These are phyloP conservation scores for Flaveria robusta DNA, from an alignment of 129 eudicot species.

Conservation along the genomic window DNA sequence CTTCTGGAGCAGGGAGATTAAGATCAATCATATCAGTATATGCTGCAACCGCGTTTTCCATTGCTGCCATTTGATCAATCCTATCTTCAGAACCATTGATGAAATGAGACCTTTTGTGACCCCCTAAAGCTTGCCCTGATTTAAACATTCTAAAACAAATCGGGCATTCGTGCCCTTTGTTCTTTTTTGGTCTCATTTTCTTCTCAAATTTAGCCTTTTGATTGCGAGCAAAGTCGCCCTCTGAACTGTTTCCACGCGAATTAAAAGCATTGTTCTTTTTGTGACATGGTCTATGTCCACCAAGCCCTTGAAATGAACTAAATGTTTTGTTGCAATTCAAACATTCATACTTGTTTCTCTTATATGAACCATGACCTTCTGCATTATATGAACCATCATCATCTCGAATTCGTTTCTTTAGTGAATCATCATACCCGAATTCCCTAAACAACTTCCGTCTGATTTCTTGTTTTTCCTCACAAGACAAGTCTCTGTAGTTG, in stretches of 20 bases:
- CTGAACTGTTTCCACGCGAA: slow-evolving; percentile 42
- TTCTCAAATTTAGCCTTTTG: slow-evolving; percentile 47
- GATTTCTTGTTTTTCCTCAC: slow-evolving; percentile 39
- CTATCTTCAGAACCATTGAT: slow-evolving; percentile 51
- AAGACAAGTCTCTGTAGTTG: slow-evolving; percentile 27
- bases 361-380: slow-evolving; percentile 15
- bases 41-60: slow-evolving; percentile 37
- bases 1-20: slow-evolving; percentile 81
- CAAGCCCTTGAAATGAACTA: slow-evolving; percentile 85
- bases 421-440: slow-evolving; percentile 32
- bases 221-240: slow-evolving; percentile 29
- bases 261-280: slow-evolving; percentile 44
- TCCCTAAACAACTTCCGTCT: slow-evolving; percentile 38
- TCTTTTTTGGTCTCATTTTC: slow-evolving; percentile 53
- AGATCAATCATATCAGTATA: slow-evolving; percentile 63
- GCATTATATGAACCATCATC: slow-evolving; percentile 34
- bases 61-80: slow-evolving; percentile 32
- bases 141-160: slow-evolving; percentile 72
- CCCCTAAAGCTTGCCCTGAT: slow-evolving; percentile 98
- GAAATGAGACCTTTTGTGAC: slow-evolving; percentile 95
- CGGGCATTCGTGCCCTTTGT: slow-evolving; percentile 78
- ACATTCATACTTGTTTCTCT: slow-evolving; percentile 77
- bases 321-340: slow-evolving; percentile 68
- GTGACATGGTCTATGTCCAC: slow-evolving; percentile 90
- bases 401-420: slow-evolving; percentile 39